phyloP scores from a whole-genome alignment of 2,329 filamentous ascomycete genomes.

The Epichloe scottii region DNA sequence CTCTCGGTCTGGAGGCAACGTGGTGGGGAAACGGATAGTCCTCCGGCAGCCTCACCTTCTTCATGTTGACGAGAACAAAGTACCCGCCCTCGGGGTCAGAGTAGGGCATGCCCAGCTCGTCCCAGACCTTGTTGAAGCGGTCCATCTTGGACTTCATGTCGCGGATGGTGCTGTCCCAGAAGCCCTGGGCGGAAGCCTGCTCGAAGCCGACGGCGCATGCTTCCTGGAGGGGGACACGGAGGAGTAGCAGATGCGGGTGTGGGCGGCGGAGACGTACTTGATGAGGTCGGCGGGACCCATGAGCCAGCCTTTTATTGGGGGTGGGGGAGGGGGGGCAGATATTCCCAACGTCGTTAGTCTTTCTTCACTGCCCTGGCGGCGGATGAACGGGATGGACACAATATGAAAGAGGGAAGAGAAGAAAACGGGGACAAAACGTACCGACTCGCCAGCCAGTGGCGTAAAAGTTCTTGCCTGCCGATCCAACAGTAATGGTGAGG shows the following conservation, averaged over 20 bases:
- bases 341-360: background rate
- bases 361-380: background rate
- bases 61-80: conserved; percentile 91
- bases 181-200: conserved; percentile 68
- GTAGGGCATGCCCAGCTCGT: conserved; percentile 66
- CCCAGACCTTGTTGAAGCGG: conserved; percentile 71
- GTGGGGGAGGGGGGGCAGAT: too few species aligned
- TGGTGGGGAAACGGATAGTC: conserved; percentile 84
- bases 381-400: background rate
- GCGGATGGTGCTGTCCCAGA: conserved; percentile 71
- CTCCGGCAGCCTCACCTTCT: conserved; percentile 69
- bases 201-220: conserved; percentile 91
- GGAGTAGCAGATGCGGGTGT: conserved; percentile 93
- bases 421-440: conserved; percentile 14
- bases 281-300: conserved; percentile 83
- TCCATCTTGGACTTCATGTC: conserved; percentile 89
- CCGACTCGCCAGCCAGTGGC: conserved; percentile 90
- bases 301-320: conserved; percentile 53
- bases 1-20: conserved; percentile 72
- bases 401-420: background rate
- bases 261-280: conserved; percentile 81
- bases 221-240: conserved; percentile 86
- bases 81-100: conserved; percentile 94
- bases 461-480: conserved; percentile 96
- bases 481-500: conserved; percentile 86